Evolutionary conservation across 495 filamentous ascomycete genomes (phyloP).

Genomic region (Penicillium steckii): DNA sequence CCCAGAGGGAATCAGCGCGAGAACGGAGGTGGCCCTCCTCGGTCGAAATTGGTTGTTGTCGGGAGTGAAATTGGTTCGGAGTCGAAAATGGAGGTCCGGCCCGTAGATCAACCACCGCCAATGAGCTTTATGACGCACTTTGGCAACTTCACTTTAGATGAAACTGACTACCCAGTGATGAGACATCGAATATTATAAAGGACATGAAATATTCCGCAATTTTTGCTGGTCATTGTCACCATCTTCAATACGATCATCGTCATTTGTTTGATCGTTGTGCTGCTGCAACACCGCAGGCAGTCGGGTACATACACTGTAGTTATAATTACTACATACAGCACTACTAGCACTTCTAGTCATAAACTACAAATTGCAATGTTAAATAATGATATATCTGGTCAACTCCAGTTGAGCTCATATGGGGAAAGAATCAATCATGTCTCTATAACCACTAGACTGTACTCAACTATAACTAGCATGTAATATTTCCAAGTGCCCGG

Average conservation of each 20-base stretch:
- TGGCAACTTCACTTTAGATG: slow-evolving; percentile 7
- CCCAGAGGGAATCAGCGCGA: background rate
- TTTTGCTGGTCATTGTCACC: too few relatives aligned
- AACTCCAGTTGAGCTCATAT: background rate
- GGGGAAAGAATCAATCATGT: background rate
- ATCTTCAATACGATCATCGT: too few relatives aligned
- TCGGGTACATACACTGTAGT: too few relatives aligned
- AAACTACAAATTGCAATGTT: too few relatives aligned
- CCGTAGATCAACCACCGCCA: slow-evolving; percentile 27
- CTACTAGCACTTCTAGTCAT: too few relatives aligned
- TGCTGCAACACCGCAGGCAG: too few relatives aligned
- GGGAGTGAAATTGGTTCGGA: slow-evolving; percentile 15
- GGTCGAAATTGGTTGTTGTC: slow-evolving; percentile 13
- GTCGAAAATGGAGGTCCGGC: slow-evolving; percentile 18
- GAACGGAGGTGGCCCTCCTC: slow-evolving; percentile 9
- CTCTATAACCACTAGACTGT: background rate
- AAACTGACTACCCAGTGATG: slow-evolving; percentile 7
- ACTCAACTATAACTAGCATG: slow-evolving; percentile 1
- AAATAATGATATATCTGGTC: too few relatives aligned
- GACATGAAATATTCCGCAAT: too few relatives aligned
- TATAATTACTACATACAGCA: too few relatives aligned
- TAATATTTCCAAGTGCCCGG: slow-evolving; percentile 15
- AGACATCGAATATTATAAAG: too few relatives aligned
- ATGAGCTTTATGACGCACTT: slow-evolving; percentile 27
- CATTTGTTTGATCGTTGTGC: too few relatives aligned